Conservation (phyloP, 495 filamentous ascomycete species). For the Penicillium silybi region DNA sequence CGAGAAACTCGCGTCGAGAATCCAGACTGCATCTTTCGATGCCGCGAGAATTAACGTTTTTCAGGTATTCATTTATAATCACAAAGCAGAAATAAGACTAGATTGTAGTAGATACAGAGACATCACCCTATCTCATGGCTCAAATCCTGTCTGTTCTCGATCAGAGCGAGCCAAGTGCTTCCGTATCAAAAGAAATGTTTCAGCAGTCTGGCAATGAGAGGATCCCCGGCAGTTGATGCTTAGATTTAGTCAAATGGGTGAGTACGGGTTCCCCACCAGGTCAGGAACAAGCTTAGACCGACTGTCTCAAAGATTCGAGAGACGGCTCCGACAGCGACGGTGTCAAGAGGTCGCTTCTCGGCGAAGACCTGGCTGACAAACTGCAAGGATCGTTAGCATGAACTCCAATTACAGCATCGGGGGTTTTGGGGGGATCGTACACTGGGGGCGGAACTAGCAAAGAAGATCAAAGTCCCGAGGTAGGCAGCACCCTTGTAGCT, state of each 20-base stretch:
- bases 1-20: background rate
- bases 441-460: conserved; percentile 80
- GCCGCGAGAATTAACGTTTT: background rate
- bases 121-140: background rate
- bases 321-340: conserved; percentile 76
- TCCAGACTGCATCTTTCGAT: background rate
- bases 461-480: conserved; percentile 84
- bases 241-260: conserved; percentile 65
- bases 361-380: conserved; percentile 81
- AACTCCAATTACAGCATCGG: background rate
- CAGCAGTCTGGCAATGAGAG: background rate
- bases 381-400: conserved; percentile 38
- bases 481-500: conserved; percentile 97
- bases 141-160: background rate
- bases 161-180: background rate
- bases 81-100: background rate
- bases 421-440: conserved; percentile 51
- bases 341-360: conserved; percentile 88
- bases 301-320: conserved; percentile 89
- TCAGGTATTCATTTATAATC: conserved; percentile 6
- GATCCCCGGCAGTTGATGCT: too few relatives aligned
- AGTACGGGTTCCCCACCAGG: conserved; percentile 95
- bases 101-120: conserved; percentile 3
- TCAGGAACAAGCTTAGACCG: conserved; percentile 85
- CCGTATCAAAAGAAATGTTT: background rate